Evolutionary conservation across 192 early-diverging fungal genomes (phyloP).

Genomic region (Coemansia sp.): DNA sequence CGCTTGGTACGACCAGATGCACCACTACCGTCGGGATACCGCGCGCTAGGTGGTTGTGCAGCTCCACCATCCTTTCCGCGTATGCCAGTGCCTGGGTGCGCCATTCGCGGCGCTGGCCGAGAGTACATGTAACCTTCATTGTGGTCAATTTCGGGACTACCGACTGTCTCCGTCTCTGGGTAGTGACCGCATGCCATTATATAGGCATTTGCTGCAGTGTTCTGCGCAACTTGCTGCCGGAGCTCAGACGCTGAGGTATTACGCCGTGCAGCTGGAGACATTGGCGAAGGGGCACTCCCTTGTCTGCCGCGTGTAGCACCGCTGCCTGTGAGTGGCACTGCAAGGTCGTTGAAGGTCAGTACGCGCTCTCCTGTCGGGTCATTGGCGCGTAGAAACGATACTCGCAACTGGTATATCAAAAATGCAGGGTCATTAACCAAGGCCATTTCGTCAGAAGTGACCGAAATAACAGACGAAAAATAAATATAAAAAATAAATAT

Average conservation of each 20-base stretch:
- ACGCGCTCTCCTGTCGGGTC: constrained; percentile 75
- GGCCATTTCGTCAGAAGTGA: constrained; percentile 60
- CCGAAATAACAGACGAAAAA: not conserved
- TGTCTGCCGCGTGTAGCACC: constrained; percentile 15
- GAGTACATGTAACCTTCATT: constrained; percentile 38
- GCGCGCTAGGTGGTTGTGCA: constrained; percentile 25
- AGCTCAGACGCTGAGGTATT: constrained; percentile 51
- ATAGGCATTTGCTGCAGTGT: constrained; percentile 52
- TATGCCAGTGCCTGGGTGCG: constrained; percentile 7
- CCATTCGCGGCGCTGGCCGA: constrained; percentile 26
- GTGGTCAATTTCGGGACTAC: constrained; percentile 42
- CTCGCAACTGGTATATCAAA: constrained; percentile 76
- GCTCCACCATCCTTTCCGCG: constrained; percentile 8
- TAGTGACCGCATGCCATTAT: constrained; percentile 53
- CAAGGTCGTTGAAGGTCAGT: constrained; percentile 65
- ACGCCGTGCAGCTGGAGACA: constrained; percentile 36
- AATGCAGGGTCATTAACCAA: constrained; percentile 72
- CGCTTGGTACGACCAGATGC: constrained; percentile 26
- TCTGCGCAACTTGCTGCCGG: constrained; percentile 47
- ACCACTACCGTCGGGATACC: constrained; percentile 19
- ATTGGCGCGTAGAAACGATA: constrained; percentile 73
- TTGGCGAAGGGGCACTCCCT: constrained; percentile 31
- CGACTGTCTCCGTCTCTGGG: constrained; percentile 46
- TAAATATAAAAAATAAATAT: constrained; percentile 3
- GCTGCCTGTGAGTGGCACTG: constrained; percentile 16